Evolutionary conservation across 2,329 filamentous ascomycete species (phyloP), one percentile per base, ranked within the genome.

Genomic region (Fusarium gaditjirri): DNA sequence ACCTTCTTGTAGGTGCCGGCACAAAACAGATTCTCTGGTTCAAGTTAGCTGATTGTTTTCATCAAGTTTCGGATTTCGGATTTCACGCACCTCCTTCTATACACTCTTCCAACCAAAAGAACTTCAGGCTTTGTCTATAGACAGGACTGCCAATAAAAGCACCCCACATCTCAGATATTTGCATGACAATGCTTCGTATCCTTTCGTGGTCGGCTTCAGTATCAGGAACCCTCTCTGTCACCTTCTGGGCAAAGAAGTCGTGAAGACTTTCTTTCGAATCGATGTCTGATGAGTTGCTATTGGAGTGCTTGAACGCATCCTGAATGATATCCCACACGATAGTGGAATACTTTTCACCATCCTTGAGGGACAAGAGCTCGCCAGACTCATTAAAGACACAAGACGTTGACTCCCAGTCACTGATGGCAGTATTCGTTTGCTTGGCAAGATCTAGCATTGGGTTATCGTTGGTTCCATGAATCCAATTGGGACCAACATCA

Each of bases 81-180:
- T 21, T 44, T 21, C 8, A 76, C 83, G 74, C 77, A 89, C 89
- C 88, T 49, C 92, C 92, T 77, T 94, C 92, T 57, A 94, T 90
- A 72, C 91, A 93, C 80, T 94, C 91, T 77, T 94, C 92, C 9
- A 94, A 78, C 91, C 92, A 94, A 78, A 94, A 93, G 81, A 90
- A 94, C 81, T 91, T 93, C 36, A 94, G 83, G 74, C 91, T 93
- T 78, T 94, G 92, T 31, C 78, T 86, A 57, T 85, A 81, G 13
- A 93, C 84, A 1, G 89, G 86, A 65, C 87, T 91, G 19, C 92
- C 92, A 10, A 94, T 86, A 77, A 93, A 94, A 0, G 88, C 88
- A 5, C 92, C 92, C 91, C 92, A 94, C 75, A 89, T 85, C 73
- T 91, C 88, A 6, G 89, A 88, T 77, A 88, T 81, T 67, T 88